phyloP scores from a whole-genome alignment of 75 land plant genomes.

The Ceratopteris richardii region DNA sequence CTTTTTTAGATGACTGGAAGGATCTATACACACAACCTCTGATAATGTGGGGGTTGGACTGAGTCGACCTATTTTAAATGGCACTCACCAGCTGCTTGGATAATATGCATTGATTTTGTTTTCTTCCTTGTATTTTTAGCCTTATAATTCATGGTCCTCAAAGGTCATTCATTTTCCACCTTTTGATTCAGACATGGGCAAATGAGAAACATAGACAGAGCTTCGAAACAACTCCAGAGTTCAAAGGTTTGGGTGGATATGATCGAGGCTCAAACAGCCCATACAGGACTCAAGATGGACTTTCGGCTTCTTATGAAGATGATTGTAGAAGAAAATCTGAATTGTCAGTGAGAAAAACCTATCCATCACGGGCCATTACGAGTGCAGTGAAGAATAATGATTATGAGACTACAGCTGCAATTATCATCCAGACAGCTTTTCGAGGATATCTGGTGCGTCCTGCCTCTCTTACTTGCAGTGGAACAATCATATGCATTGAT shows the following conservation, averaged over 20 bases:
- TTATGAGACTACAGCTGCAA: conserved; percentile 30
- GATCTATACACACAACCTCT: not conserved
- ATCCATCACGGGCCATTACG: too few species aligned
- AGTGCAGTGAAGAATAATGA: not conserved
- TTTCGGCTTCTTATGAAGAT: not conserved
- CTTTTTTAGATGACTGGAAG: too few species aligned
- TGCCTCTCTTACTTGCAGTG: too few species aligned
- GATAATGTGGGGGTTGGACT: not conserved
- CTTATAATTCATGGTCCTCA: not conserved
- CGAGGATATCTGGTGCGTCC: conserved; percentile 51
- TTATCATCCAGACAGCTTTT: conserved; percentile 48
- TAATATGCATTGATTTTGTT: not conserved
- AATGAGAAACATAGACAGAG: conserved; percentile 13
- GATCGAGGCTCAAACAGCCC: not conserved
- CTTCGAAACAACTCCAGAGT: conserved; percentile 7
- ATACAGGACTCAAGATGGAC: too few species aligned
- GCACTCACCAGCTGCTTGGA: not conserved
- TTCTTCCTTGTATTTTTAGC: not conserved
- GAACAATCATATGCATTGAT: not conserved
- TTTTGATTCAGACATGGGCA: not conserved
- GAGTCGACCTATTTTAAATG: not conserved
- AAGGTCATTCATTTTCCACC: not conserved
- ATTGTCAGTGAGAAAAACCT: too few species aligned
- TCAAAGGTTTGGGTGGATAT: conserved; percentile 1
- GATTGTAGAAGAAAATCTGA: not conserved